These are phyloP conservation scores for Nitzschia putrida DNA, from an alignment of 108 stramenopile genomes.

Conservation along the genomic window DNA sequence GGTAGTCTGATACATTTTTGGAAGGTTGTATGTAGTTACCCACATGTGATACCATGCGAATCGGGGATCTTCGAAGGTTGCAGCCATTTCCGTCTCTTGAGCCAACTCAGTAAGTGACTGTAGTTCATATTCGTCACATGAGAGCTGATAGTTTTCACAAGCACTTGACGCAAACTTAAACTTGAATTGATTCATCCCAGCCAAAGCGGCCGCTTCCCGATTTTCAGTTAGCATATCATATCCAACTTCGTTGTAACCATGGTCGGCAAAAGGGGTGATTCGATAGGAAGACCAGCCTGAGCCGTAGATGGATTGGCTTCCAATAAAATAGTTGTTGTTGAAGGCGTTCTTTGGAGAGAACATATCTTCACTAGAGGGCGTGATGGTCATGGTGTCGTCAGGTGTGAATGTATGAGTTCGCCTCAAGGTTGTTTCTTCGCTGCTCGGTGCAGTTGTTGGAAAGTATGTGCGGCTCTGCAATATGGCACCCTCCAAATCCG, in stretches of 20 bases:
- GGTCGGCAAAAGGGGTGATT: background rate
- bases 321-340: slow-evolving; percentile 8
- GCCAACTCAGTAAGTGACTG: slow-evolving; percentile 4
- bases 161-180: background rate
- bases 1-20: background rate
- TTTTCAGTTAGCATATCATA: slow-evolving; percentile 12
- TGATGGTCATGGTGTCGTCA: too few species aligned
- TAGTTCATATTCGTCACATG: background rate
- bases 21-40: background rate
- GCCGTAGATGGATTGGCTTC: slow-evolving; percentile 6
- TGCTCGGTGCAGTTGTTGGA: too few species aligned
- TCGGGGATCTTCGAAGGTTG: background rate
- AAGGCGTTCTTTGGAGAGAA: too few species aligned
- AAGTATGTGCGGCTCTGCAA: too few species aligned
- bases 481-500: too few species aligned
- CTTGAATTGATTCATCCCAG: slow-evolving; percentile 18
- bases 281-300: slow-evolving; percentile 1
- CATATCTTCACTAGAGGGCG: too few species aligned
- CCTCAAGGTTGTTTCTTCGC: too few species aligned
- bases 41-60: slow-evolving; percentile 19
- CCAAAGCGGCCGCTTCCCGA: background rate
- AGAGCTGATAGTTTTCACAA: slow-evolving; percentile 1
- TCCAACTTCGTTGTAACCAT: slow-evolving; percentile 4
- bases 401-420: too few species aligned
- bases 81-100: slow-evolving; percentile 10